A percentile compares a stretch with the other conserved stretches of the same genome.
Evolutionary conservation across 768 basidiomycete species (phyloP).

Genomic region (Auricularia sp.): DNA sequence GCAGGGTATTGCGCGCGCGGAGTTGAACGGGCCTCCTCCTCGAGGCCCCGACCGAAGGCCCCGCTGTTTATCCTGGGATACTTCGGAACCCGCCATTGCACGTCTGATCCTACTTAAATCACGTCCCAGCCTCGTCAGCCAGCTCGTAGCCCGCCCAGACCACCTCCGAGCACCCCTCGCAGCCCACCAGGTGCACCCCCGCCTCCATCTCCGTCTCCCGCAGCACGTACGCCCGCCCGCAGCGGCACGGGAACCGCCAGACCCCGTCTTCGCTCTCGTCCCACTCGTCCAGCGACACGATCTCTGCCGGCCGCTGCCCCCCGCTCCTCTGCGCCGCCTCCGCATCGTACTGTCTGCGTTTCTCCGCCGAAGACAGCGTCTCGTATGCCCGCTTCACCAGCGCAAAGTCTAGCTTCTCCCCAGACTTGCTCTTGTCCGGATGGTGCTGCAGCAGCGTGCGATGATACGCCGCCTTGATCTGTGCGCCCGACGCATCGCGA

Average conservation of each 20-base stretch:
- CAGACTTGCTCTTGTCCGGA: slow-evolving; percentile 41
- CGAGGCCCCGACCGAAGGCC: neutral
- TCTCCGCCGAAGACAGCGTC: slow-evolving; percentile 41
- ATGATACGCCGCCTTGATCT: slow-evolving; percentile 66
- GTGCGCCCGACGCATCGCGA: slow-evolving; percentile 35
- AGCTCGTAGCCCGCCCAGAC: slow-evolving; percentile 78
- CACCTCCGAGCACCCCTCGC: slow-evolving; percentile 68
- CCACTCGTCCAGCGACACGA: slow-evolving; percentile 73
- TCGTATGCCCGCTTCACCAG: slow-evolving; percentile 57
- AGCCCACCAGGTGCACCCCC: slow-evolving; percentile 63
- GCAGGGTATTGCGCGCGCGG: too few species aligned
- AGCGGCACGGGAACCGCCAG: slow-evolving; percentile 62
- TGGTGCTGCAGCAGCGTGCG: slow-evolving; percentile 52
- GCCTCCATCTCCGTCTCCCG: slow-evolving; percentile 49
- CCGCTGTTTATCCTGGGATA: too few species aligned
- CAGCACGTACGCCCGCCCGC: slow-evolving; percentile 58
- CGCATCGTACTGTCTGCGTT: slow-evolving; percentile 44
- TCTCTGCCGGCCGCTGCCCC: slow-evolving; percentile 60
- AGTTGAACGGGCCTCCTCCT: neutral
- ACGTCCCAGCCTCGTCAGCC: slow-evolving; percentile 20
- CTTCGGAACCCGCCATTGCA: too few species aligned
- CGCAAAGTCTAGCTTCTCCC: slow-evolving; percentile 34
- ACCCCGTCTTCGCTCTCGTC: slow-evolving; percentile 21
- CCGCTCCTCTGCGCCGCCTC: slow-evolving; percentile 6
- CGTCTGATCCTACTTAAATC: too few species aligned